phyloP scores from a whole-genome alignment of 192 early-diverging fungal species.

The Gorgonomyces haynaldii region DNA sequence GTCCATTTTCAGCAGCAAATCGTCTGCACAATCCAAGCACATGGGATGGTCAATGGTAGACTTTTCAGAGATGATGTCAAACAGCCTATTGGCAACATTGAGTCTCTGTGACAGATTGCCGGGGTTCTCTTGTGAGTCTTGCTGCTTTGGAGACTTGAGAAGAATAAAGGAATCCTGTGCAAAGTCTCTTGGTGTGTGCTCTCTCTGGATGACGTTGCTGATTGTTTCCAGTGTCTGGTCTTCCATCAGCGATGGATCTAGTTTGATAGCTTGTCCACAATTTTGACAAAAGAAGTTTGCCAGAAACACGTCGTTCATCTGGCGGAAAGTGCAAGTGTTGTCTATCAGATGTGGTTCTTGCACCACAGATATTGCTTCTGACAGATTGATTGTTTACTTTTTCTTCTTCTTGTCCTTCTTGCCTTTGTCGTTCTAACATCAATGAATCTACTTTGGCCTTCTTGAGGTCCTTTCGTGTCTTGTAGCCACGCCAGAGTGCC shows the following conservation, averaged over 20 bases:
- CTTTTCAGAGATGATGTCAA: constrained; percentile 65
- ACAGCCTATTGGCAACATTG: constrained; percentile 41
- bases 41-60: constrained; percentile 70
- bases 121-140: neutral
- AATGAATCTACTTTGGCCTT: too few relatives aligned
- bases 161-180: neutral
- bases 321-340: neutral
- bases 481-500: too few relatives aligned
- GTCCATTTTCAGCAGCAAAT: constrained; percentile 56
- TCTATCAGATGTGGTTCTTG: too few relatives aligned
- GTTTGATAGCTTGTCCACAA: constrained; percentile 49
- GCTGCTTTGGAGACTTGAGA: neutral
- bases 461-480: too few relatives aligned
- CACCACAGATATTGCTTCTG: too few relatives aligned
- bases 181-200: neutral
- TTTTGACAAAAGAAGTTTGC: constrained; percentile 49
- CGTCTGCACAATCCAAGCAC: constrained; percentile 85
- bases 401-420: too few relatives aligned
- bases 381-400: too few relatives aligned
- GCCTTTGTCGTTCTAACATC: too few relatives aligned
- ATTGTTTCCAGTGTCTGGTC: constrained; percentile 32
- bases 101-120: constrained; percentile 6
- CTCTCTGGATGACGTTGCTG: neutral
- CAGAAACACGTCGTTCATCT: too few relatives aligned
- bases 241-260: constrained; percentile 53